phyloP scores from a whole-genome alignment of 805 yeast species.

The Wickerhamiella brachini region DNA sequence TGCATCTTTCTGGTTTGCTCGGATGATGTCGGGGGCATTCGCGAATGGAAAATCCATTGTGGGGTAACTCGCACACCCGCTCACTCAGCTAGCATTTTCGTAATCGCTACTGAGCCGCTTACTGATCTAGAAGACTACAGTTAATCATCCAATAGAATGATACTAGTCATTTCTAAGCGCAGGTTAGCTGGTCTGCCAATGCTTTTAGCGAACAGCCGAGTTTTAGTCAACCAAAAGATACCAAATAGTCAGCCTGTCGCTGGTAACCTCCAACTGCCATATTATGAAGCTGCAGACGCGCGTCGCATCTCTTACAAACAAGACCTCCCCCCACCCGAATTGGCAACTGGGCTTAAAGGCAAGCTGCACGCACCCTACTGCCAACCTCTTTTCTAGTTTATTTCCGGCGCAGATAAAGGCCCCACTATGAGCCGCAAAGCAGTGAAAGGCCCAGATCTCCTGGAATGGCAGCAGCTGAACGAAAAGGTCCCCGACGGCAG shows the following conservation, averaged over 20 bases:
- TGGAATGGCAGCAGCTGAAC: conserved; percentile 5
- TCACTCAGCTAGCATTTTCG: too few relatives aligned
- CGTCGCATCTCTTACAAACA: not conserved
- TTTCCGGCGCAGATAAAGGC: not conserved
- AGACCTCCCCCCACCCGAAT: not conserved
- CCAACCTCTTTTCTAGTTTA: not conserved
- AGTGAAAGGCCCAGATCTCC: not conserved
- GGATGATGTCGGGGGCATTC: conserved; percentile 74
- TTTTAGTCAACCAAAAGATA: too few relatives aligned
- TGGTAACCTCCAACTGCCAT: not conserved
- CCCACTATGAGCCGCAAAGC: not conserved
- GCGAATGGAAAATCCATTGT: conserved; percentile 45
- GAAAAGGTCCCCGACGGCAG: conserved; percentile 15
- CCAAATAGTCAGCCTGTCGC: too few relatives aligned
- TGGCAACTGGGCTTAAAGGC: not conserved
- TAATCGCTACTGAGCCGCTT: too few relatives aligned
- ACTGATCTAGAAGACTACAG: too few relatives aligned
- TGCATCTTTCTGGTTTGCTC: conserved; percentile 83
- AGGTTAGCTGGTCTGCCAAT: too few relatives aligned
- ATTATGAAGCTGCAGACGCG: not conserved
- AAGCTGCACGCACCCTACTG: not conserved
- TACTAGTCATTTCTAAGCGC: too few relatives aligned
- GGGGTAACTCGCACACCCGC: not conserved
- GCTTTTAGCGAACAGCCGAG: too few relatives aligned
- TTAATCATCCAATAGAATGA: too few relatives aligned